phyloP scores from a whole-genome alignment of 306 rosid genomes.

The Cucurbita ficifolia region DNA sequence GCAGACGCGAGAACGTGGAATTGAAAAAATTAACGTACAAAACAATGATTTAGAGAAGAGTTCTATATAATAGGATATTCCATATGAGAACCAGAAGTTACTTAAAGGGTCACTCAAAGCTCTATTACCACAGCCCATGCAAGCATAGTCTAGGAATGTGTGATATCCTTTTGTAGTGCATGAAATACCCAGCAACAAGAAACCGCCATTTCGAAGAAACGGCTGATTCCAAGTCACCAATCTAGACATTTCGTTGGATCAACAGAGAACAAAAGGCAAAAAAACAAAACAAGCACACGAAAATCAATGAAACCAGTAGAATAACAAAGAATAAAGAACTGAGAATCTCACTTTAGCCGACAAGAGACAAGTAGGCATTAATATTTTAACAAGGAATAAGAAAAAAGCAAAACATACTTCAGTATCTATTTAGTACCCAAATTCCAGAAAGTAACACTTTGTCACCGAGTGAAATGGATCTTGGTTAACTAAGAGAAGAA shows the following conservation, averaged over 20 bases:
- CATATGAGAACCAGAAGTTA: not conserved
- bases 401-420: not conserved
- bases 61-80: not conserved
- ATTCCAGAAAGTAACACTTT: too few relatives aligned
- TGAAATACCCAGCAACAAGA: not conserved
- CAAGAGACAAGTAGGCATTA: not conserved
- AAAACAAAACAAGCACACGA: not conserved
- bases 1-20: not conserved
- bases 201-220: not conserved
- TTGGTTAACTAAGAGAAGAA: too few relatives aligned
- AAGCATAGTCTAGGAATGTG: not conserved
- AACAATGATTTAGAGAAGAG: not conserved
- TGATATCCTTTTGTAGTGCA: not conserved
- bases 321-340: not conserved
- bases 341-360: not conserved
- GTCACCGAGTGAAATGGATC: too few relatives aligned
- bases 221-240: not conserved
- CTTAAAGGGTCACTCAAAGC: not conserved
- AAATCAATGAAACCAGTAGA: not conserved
- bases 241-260: not conserved
- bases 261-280: not conserved
- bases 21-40: not conserved
- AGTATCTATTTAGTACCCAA: too few relatives aligned
- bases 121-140: not conserved
- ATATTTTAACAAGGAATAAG: not conserved